Base-by-base conservation (phyloP, 2,329 filamentous ascomycete species). In the Beauveria sp. region DNA sequence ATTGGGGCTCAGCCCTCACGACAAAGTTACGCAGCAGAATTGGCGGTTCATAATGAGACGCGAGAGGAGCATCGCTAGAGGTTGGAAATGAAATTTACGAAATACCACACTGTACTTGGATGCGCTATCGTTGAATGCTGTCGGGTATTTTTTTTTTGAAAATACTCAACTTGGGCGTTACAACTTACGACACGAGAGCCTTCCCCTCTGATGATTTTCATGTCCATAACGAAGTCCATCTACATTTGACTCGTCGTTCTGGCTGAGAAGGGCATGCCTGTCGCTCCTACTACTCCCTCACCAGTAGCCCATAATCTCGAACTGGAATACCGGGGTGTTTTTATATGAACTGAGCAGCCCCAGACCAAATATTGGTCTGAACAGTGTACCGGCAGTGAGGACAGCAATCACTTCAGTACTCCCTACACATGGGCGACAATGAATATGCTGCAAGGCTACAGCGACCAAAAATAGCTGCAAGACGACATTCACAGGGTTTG, bases 31-130 rank as follows among this genome's bases (percentile, higher is more conserved):
- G 65, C 77, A 0, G 71, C 73, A 0, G 80, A 80, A 60, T 63
- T 84, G 28, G 62, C 78, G 3, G 76, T 80, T 2, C 80, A 83
- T 62, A 68, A 67, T 9, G 80, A 83, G 71, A 78, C 76, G 2
- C 67, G 63, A 0, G 80, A 81, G 64, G 80, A 81, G 68, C 68
- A 80, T 64, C 63, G 62, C 28, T 55, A 44, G 20, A 43, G 26
- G 3, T 9, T 20, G 8, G 20, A 9, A 26, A 28, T 34, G 12
- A 14, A 40, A 14, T 24, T 58, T 10, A 41, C 20, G 48, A 47
- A 40, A 59, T 54, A 53, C 40, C 48, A 54, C 9, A 18, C 20
- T 34, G 12, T 37, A n/a, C 8, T 41, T 12, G 30, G 3, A 34
- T 1, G 30, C 30, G 3, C 12, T 14, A 34, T 14, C 30, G 5